Evolutionary conservation across 257 asterid genomes (phyloP).

Genomic region (Fraxinus cuspidata): DNA sequence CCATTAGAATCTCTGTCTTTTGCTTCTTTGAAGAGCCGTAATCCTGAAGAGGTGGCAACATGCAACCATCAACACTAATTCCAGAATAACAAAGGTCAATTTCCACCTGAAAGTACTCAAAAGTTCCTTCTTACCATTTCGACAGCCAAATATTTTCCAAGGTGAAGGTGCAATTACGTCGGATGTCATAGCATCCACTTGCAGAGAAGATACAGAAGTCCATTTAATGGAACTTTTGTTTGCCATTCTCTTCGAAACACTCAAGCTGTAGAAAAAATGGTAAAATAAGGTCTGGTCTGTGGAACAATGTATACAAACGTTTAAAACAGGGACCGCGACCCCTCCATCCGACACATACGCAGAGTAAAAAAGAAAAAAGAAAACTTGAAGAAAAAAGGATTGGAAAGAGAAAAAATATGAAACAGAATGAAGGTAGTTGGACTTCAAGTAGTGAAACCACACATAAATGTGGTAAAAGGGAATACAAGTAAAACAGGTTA

Average conservation of each 20-base stretch:
- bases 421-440: neutral
- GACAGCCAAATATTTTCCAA: constrained; percentile 86
- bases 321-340: neutral
- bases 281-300: neutral
- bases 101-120: constrained; percentile 9
- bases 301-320: neutral
- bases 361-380: neutral
- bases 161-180: constrained; percentile 85
- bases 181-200: constrained; percentile 64
- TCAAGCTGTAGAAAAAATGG: constrained; percentile 47
- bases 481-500: neutral
- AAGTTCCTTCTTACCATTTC: constrained; percentile 57
- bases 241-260: constrained; percentile 54
- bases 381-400: neutral
- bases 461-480: neutral
- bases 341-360: neutral
- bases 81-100: constrained; percentile 1
- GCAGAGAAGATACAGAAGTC: constrained; percentile 44
- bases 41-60: constrained; percentile 48
- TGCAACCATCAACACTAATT: constrained; percentile 6
- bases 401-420: neutral
- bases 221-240: constrained; percentile 41
- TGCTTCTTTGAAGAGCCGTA: constrained; percentile 89
- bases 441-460: neutral
- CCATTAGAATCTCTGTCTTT: constrained; percentile 64